phyloP scores from a whole-genome alignment of 2,329 filamentous ascomycete species.

The Endoconidiophora laricicola region DNA sequence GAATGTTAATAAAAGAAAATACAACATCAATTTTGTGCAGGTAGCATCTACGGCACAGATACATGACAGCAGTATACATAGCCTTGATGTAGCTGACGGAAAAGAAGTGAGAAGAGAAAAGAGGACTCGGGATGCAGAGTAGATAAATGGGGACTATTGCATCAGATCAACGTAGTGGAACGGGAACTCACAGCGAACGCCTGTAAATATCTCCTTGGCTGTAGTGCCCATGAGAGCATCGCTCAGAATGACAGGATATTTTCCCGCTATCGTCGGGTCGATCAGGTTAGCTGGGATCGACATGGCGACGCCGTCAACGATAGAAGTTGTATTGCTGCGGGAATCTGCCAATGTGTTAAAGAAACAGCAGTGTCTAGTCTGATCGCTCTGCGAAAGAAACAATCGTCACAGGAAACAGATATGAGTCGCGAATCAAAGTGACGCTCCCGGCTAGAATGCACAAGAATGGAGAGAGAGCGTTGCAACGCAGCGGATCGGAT shows the following conservation, averaged over 20 bases:
- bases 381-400: not conserved
- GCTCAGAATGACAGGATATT: constrained; percentile 48
- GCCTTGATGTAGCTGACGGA: not conserved
- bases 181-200: constrained; percentile 33
- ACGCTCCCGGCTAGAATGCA: not conserved
- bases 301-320: constrained; percentile 1
- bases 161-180: not conserved
- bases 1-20: not conserved
- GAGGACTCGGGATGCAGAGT: not conserved
- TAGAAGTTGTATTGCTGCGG: not conserved
- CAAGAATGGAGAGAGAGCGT: not conserved
- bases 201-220: constrained; percentile 41
- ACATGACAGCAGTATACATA: not conserved
- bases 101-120: no score
- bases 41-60: not conserved
- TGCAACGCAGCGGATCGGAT: not conserved
- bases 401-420: no score
- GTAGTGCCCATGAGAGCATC: constrained; percentile 41
- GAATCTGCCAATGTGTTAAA: not conserved
- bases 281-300: constrained; percentile 21
- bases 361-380: not conserved
- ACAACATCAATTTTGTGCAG: not conserved
- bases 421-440: no score
- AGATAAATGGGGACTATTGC: constrained; percentile 13
- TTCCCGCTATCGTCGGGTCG: constrained; percentile 42